These are phyloP conservation scores for Graphilbum sp. DNA, from an alignment of 2,329 filamentous ascomycete genomes.

Conservation along the genomic window DNA sequence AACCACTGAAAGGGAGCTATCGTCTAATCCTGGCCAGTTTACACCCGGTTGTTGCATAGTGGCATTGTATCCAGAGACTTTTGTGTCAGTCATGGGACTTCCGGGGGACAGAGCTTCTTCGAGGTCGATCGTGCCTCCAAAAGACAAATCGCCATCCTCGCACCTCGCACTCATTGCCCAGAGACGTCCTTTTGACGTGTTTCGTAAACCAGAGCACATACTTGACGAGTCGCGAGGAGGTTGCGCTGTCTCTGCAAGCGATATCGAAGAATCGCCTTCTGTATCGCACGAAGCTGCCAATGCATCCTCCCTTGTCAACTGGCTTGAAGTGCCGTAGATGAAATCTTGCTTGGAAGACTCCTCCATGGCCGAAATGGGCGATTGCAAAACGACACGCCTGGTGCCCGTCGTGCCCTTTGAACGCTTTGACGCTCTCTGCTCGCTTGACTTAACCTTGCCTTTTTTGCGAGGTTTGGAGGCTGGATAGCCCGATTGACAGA, in stretches of 20 bases:
- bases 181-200: conserved; percentile 23
- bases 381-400: conserved; percentile 39
- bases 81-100: too few relatives aligned
- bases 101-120: conserved; percentile 26
- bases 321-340: conserved; percentile 75
- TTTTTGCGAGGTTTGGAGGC: conserved; percentile 18
- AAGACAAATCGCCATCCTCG: conserved; percentile 25
- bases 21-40: too few relatives aligned
- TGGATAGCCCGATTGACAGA: conserved; percentile 7
- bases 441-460: conserved; percentile 13
- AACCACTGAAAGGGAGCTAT: too few relatives aligned
- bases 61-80: too few relatives aligned
- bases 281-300: too few relatives aligned
- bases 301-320: conserved; percentile 58
- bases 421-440: conserved; percentile 3
- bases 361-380: conserved; percentile 50
- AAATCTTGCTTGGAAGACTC: conserved; percentile 57
- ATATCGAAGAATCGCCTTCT: too few relatives aligned
- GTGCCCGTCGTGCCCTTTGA: conserved; percentile 20
- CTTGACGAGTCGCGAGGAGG: too few relatives aligned
- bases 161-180: conserved; percentile 9
- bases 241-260: too few relatives aligned
- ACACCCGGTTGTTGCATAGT: too few relatives aligned
- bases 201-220: conserved; percentile 24
- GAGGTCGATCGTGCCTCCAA: conserved; percentile 45